phyloP scores from a whole-genome alignment of 2,329 filamentous ascomycete species.

The Colletotrichum agaves region DNA sequence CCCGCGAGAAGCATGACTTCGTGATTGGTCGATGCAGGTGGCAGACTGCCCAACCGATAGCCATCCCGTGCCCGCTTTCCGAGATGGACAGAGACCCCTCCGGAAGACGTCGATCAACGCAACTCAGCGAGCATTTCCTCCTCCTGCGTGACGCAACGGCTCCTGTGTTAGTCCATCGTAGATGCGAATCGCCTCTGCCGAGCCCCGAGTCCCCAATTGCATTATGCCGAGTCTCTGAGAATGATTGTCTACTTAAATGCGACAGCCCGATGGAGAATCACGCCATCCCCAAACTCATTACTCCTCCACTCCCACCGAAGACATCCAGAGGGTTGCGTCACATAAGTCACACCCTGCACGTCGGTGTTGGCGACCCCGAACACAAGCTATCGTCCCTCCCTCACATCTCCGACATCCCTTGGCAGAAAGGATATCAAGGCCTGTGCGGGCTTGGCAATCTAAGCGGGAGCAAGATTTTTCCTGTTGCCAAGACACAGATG shows the following conservation, averaged over 20 bases:
- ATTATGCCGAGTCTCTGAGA: not conserved
- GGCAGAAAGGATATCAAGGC: too few relatives aligned
- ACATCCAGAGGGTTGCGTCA: not conserved
- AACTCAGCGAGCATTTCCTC: not conserved
- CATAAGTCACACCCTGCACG: slow-evolving; percentile 16
- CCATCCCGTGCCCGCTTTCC: not conserved
- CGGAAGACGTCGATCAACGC: not conserved
- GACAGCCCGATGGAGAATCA: too few relatives aligned
- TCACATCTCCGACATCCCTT: not conserved
- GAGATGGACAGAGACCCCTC: not conserved
- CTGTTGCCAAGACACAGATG: not conserved
- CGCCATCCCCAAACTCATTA: not conserved
- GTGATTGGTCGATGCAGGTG: not conserved
- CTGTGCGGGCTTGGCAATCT: not conserved
- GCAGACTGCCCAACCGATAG: not conserved
- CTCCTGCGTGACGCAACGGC: not conserved
- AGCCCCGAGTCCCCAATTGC: not conserved
- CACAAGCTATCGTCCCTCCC: slow-evolving; percentile 5
- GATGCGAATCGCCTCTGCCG: not conserved
- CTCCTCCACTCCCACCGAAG: not conserved
- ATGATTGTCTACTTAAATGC: not conserved
- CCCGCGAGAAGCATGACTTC: not conserved
- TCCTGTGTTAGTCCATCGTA: not conserved
- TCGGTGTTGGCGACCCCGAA: slow-evolving; percentile 5
- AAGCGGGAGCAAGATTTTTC: not conserved